Evolutionary conservation across 148 eudicot species (phyloP), one percentile per base, ranked within the genome.

Genomic region (Drosera capensis): DNA sequence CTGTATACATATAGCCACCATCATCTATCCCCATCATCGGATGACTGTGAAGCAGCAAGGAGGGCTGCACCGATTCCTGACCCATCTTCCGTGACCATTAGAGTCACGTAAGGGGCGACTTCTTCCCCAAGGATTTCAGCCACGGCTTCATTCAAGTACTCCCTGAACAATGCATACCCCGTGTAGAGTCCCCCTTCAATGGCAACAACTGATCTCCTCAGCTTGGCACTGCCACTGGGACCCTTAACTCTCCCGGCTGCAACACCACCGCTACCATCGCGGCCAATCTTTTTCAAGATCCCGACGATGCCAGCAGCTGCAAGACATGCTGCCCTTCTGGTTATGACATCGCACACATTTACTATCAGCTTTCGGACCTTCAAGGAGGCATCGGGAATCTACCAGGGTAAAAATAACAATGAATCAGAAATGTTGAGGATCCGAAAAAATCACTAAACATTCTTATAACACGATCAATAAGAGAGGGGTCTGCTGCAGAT

Each of bases 261-360:
- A 34, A 71, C 37, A 22, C 86, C 94, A 20, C 83, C 71, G 24
- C 75, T 77, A 34, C 96, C 94, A 38, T 84, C 97, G 20, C 97
- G 74, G 1, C 94, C 94, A 15, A 80, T 78, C 70, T 88, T 88
- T 55, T 80, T 88, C 64, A 83, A 60, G 58, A 88, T 77, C 20
- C 94, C 97, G 1, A 80, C 77, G 1, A 88, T 80, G 21, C 94
- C 97, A 11, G 97, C 95, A 23, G 93, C 95, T 28, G 77, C 82
- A 52, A 90, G 64, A 14, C 94, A 68, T 16, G 92, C 92, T 8
- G 94, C 97, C 41, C 97, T 65, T 21, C 74, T 70, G 39, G 82
- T 71, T 34, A 84, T 78, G 19, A 80, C 72, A n/a, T 90, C 97
- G 35, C 95, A 84, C 36, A 84, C 64, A 21, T 71, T 90, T 26